Base-by-base conservation (phyloP, 371 early-diverging fungal species). In the Mortierella sp. region DNA sequence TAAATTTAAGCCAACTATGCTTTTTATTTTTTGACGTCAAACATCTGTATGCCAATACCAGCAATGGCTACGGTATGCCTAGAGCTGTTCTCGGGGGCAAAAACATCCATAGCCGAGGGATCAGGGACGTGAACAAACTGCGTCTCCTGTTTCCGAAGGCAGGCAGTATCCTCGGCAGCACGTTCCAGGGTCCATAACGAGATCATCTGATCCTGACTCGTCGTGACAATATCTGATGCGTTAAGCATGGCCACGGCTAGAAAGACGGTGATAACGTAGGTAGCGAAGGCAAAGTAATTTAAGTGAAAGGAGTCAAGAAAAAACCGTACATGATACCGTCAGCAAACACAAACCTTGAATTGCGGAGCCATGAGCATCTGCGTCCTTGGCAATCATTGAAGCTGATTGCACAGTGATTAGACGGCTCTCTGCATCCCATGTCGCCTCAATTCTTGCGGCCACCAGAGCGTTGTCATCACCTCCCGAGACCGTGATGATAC, bases 381-480 rank as follows among this genome's bases (percentile, higher is more conserved):
- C 69, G 31, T 84, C 76, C 24, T 65, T 79, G 28, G 67, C 79
- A 42, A 82, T 66, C 2, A 68, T 50, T 6, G 70, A 69, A 6
- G 56, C 61, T 14, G 70, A 57, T 1, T 30, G 30, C 12, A 53
- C 61, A 14, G 79, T 32, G 39, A 82, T 58, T 0, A 24, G 24
- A 6, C 60, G 70, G 6, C 3, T 26, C 11, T 39, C 52, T 19
- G 55, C 42, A 49, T 63, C 55, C 75, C 70, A 79, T 6, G n/a
- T n/a, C 24, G 65, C 60, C 42, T 65, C 19, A 19, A 76, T 43
- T 39, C 43, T 43, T 12, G 81, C 55, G 11, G 76, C 82, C 19
- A 70, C 81, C 17, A 88, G 50, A 1, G 86, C 86, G 65, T 88
- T 88, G 52, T 88, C 88, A 64, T 88, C 88, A 19, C 88, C 88